phyloP scores from a whole-genome alignment of 192 early-diverging fungal species.

The Podila epigama region DNA sequence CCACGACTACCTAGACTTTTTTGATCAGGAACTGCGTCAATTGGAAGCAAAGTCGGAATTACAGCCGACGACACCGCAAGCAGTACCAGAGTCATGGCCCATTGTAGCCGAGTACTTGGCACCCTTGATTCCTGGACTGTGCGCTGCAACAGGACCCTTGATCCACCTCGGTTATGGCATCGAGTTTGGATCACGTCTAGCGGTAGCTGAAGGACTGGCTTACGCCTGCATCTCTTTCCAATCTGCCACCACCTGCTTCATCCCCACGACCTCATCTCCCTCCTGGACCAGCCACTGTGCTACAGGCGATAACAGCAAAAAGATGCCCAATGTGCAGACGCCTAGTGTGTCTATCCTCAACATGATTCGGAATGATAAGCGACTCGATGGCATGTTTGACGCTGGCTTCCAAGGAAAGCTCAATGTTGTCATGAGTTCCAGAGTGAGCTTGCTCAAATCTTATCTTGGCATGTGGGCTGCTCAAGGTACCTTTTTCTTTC shows the following conservation, averaged over 20 bases:
- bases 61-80: background rate
- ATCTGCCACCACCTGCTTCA: slow-evolving; percentile 27
- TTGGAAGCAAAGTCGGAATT: slow-evolving; percentile 4
- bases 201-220: slow-evolving; percentile 32
- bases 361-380: slow-evolving; percentile 45
- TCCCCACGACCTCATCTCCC: slow-evolving; percentile 1
- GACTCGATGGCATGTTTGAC: slow-evolving; percentile 43
- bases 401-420: slow-evolving; percentile 37
- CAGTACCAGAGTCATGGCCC: background rate
- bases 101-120: slow-evolving; percentile 36
- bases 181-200: slow-evolving; percentile 32
- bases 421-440: slow-evolving; percentile 45
- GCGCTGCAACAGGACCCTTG: slow-evolving; percentile 27
- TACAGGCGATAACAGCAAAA: background rate
- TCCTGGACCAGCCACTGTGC: background rate
- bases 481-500: slow-evolving; percentile 37
- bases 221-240: slow-evolving; percentile 41
- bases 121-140: slow-evolving; percentile 35
- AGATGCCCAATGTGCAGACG: background rate
- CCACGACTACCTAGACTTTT: slow-evolving; percentile 46
- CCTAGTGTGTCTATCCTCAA: slow-evolving; percentile 34
- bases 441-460: slow-evolving; percentile 35
- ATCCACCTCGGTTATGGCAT: slow-evolving; percentile 41
- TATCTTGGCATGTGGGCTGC: slow-evolving; percentile 45
- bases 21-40: slow-evolving; percentile 27